Conservation (phyloP, 2,329 filamentous ascomycete species). For the Exophiala bonariae region DNA sequence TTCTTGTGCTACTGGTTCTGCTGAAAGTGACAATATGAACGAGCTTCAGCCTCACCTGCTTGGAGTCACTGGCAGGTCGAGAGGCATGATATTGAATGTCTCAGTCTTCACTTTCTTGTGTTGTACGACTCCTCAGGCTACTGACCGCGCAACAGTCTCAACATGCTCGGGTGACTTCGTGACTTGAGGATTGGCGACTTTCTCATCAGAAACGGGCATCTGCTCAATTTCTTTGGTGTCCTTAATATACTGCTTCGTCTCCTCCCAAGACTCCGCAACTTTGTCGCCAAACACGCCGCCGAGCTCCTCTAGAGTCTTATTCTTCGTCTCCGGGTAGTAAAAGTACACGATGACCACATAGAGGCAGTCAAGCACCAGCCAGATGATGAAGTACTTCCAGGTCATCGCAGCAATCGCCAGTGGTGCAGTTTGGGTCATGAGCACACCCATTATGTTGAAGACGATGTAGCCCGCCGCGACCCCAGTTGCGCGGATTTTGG, state of each 20-base stretch:
- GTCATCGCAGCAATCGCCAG: slow-evolving; percentile 10
- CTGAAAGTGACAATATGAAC: too few relatives aligned
- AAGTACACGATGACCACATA: slow-evolving; percentile 30
- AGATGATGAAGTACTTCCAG: slow-evolving; percentile 16
- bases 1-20: too few relatives aligned
- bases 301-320: slow-evolving; percentile 36
- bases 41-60: too few relatives aligned
- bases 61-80: too few relatives aligned
- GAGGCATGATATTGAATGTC: too few relatives aligned
- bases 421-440: slow-evolving; percentile 8
- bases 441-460: slow-evolving; percentile 9
- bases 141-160: too few relatives aligned
- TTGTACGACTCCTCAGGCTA: too few relatives aligned
- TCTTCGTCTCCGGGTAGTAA: slow-evolving; percentile 37
- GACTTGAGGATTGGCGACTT: too few relatives aligned
- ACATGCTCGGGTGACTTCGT: too few relatives aligned
- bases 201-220: not conserved
- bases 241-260: slow-evolving; percentile 10
- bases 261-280: slow-evolving; percentile 23
- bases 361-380: slow-evolving; percentile 8
- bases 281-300: slow-evolving; percentile 36
- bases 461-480: slow-evolving; percentile 3
- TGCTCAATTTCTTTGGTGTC: not conserved
- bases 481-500: slow-evolving; percentile 10
- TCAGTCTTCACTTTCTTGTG: too few relatives aligned